Base-by-base conservation (phyloP, 805 yeast genomes). In the Wickerhamomyces ciferrii region DNA sequence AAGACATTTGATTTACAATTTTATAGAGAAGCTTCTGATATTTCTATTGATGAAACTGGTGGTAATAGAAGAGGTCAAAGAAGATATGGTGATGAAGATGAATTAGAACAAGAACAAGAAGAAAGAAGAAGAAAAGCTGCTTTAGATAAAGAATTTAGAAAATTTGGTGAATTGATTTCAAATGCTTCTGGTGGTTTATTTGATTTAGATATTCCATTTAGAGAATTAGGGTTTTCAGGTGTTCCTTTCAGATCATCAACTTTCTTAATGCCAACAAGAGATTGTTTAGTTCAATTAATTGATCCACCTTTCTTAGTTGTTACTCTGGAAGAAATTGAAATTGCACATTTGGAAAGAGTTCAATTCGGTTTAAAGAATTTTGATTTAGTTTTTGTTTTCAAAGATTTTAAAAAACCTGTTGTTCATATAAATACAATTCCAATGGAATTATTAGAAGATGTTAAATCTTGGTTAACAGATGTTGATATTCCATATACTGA, bases 81-180 rank as follows among this genome's bases (percentile, higher is more conserved):
- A 63, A 70, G 94, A 60, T 94, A 94, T 63, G 99, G 99, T 41
- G 99, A 94, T 65, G 99, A 94, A 66, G 99, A 94, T 66, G 99
- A 94, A 69, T 74, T 94, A 53, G 98, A 94, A 68, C 97, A 92
- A 68, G 99, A 94, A 70, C 97, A 92, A 69, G 98, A 94, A 66
- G 99, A 94, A 70, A 83, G 97, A 71, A 78, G 92, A 67, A 79
- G 97, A 68, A 87, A 96, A 59, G 86, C 87, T 21, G 79, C 88
- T 35, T 78, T 94, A 59, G 97, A 94, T 69, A 88, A 86, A 65
- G 98, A 94, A 67, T 94, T 91, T 70, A 84, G 82, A 66, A 74
- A 76, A 41, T 94, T 90, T 70, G 92, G 92, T 18, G 97, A 94
- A 67, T 79, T 84, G 51, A 91, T 94, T 54, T 83, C 96, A 14